Evolutionary conservation across 495 filamentous ascomycete species (phyloP), one percentile per base, ranked within the genome.

Genomic region (Aspergillus campestris): DNA sequence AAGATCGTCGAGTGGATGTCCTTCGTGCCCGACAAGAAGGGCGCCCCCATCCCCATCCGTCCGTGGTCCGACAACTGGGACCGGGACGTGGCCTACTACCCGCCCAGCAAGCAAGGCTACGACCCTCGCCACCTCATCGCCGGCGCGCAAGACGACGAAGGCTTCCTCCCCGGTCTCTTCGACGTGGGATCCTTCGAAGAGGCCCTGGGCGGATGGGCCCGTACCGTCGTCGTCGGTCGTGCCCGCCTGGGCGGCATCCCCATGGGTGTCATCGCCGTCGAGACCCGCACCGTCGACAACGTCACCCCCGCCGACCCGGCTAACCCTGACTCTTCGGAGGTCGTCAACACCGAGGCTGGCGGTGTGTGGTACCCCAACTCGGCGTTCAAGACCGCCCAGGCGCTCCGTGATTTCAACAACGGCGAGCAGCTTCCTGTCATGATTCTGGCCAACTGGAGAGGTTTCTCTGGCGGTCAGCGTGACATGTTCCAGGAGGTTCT

Each of bases 401-500:
- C 92, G 45, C 92, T 98, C 65, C 87, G 82, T 51, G 92, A 98
- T 77, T 98, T 98, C 80, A 98, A 96, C 82, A 80, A 94, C 54
- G 92, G 92, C 62, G 92, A 98, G 69, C 92, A 97, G 74, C 79
- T 98, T 49, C 92, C 92, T 36, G 74, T 98, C 48, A 96, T 98
- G 89, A 97, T 98, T 67, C 78, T 98, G 38, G 92, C 92, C 65
- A 98, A 98, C 78, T 98, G 92, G 92, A 79, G 92, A 78, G 92
- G 92, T 70, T 98, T 98, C 86, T 96, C 92, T 45, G 92, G 92
- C 73, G 92, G 92, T 41, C 92, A 98, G 70, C 87, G 89, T 56
- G 92, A 98, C 66, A 98, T 98, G 92, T 98, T 95, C 81, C 95
- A 96, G 70, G 92, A 98, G 68, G 94, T 98, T 7, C 81, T 98